Evolutionary conservation across 164 flowering plant genomes (phyloP).

Genomic region (Tetracentron sinense): DNA sequence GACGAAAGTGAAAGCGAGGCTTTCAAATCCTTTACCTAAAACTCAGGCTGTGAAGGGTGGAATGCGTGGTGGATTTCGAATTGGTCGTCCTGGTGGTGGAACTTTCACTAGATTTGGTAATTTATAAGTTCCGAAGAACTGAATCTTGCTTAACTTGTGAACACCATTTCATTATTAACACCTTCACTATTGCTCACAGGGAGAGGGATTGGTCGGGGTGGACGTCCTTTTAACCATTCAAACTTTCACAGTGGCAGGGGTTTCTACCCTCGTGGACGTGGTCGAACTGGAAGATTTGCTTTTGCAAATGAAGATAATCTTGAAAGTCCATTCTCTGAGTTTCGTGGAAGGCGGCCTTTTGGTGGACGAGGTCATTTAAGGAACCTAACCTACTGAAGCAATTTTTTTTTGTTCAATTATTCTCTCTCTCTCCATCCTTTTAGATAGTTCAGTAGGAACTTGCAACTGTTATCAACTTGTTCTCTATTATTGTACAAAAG

Average conservation of each 20-base stretch:
- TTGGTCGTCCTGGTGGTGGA: constrained; percentile 39
- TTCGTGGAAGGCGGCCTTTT: constrained; percentile 31
- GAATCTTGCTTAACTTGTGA: neutral
- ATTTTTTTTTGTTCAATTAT: neutral
- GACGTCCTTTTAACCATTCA: constrained; percentile 25
- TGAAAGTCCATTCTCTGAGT: constrained; percentile 29
- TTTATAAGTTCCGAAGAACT: neutral
- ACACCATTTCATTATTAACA: neutral
- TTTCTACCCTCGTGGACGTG: constrained; percentile 42
- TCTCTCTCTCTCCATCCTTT: neutral
- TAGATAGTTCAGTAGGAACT: neutral
- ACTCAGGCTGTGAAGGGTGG: constrained; percentile 85
- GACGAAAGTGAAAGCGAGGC: constrained; percentile 64
- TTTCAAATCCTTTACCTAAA: constrained; percentile 78
- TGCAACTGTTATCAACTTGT: neutral
- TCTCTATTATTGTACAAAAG: neutral
- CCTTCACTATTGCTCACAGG: constrained; percentile 26
- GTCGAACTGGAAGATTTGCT: constrained; percentile 43
- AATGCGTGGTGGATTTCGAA: constrained; percentile 74
- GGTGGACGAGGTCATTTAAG: constrained; percentile 34
- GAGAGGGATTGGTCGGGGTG: constrained; percentile 49
- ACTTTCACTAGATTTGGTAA: constrained; percentile 38
- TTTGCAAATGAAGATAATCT: constrained; percentile 26
- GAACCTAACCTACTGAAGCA: neutral
- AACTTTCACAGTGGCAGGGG: constrained; percentile 41